Evolutionary conservation across 257 asterid genomes (phyloP), one percentile per base, ranked within the genome.

Genomic region (Lantana camara): DNA sequence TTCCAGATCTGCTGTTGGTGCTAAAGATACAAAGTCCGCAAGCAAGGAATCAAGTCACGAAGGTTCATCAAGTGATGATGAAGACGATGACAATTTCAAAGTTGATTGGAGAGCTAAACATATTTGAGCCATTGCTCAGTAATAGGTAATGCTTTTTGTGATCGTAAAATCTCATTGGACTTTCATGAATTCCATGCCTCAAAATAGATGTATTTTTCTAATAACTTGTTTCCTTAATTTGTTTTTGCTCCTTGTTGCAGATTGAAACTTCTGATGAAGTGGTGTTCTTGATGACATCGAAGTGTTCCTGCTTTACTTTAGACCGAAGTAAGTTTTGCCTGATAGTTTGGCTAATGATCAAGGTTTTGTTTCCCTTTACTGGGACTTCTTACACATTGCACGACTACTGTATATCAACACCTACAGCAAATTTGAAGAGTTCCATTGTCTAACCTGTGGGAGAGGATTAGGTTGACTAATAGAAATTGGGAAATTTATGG

Each of bases 21-120:
- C 67, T 70, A 81, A 82, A 77, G 80, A 51, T 32, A 52, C 61
- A 57, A 66, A 65, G 63, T 76, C 73, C 47, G 14, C 53, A 35
- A 48, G 14, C 60, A 74, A 82, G 76, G 68, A 73, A 46, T 22
- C 81, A 47, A 45, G 57, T 29, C 69, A 20, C 1, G 82, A 80
- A 24, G 86, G 75, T 61, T 80, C 88, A 35, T 83, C 91, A 63
- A 83, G 96, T 60, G 95, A 85, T 16, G 89, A 75, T 27, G 95
- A 86, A 50, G 84, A 79, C 21, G 69, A 76, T 58, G 94, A 69
- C 52, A 76, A 77, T 74, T 68, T 76, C 63, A 75, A 82, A 44
- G 85, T 87, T 48, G 97, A 93, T 75, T 93, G 99, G 99, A 83
- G 99, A 76, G 87, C 99, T 5, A 90, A 90, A 78, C 96, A 82